phyloP scores from a whole-genome alignment of 2,329 filamentous ascomycete species.

The Venturia carpophila region DNA sequence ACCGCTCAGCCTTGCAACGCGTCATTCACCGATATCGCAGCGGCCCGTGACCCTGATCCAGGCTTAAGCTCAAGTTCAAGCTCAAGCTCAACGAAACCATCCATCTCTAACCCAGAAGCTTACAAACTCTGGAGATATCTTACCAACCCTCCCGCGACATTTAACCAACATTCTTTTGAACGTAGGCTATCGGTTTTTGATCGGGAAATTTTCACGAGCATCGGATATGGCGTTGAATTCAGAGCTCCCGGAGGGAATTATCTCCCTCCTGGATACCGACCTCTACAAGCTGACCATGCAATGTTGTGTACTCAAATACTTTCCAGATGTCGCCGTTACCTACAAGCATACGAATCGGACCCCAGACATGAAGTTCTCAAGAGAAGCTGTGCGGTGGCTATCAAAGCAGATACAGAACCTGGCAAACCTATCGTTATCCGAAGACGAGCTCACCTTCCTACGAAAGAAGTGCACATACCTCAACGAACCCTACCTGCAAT shows the following conservation, averaged over 20 bases:
- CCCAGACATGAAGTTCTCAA: conserved; percentile 81
- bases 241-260: conserved; percentile 28
- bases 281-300: conserved; percentile 99
- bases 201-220: too few relatives aligned
- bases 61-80: neutral
- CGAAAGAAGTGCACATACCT: conserved; percentile 74
- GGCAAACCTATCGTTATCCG: conserved; percentile 67
- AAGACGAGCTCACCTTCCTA: conserved; percentile 74
- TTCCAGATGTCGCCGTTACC: conserved; percentile 69
- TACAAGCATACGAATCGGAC: conserved; percentile 96
- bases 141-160: neutral
- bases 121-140: neutral
- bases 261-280: conserved; percentile 48
- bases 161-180: too few relatives aligned
- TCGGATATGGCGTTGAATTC: neutral
- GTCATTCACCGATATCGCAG: neutral
- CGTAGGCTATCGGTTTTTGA: too few relatives aligned
- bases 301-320: conserved; percentile 79
- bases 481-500: conserved; percentile 66
- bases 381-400: conserved; percentile 78
- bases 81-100: neutral
- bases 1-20: neutral
- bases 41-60: neutral
- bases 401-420: conserved; percentile 76
- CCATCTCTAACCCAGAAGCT: neutral